phyloP scores from a whole-genome alignment of 2,329 filamentous ascomycete genomes.

The Colletotrichum melonis region DNA sequence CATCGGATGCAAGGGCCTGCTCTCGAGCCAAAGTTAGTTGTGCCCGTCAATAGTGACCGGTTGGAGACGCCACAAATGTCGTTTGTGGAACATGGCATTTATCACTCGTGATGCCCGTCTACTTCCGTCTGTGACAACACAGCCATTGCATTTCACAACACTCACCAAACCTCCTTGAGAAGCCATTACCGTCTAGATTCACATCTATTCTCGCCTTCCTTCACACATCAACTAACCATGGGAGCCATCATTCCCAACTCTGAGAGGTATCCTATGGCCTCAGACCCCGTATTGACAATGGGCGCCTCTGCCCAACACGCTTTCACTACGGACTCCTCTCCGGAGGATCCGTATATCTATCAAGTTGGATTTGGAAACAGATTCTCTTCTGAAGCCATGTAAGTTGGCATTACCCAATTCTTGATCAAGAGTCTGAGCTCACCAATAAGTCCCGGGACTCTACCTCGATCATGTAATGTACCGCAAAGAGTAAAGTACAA shows the following conservation, averaged over 20 bases:
- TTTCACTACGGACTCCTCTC: constrained; percentile 28
- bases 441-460: constrained; percentile 29
- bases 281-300: background rate
- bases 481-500: constrained; percentile 55
- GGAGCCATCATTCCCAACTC: constrained; percentile 23
- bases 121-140: constrained; percentile 8
- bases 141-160: background rate
- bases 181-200: background rate
- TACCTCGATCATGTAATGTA: constrained; percentile 45
- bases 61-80: constrained; percentile 24
- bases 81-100: constrained; percentile 23
- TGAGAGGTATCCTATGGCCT: constrained; percentile 6
- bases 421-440: background rate
- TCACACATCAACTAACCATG: constrained; percentile 4
- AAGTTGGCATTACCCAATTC: background rate
- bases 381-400: constrained; percentile 40
- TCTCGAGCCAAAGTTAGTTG: constrained; percentile 14
- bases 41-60: background rate
- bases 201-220: background rate
- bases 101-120: constrained; percentile 6
- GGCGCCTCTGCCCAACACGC: constrained; percentile 34
- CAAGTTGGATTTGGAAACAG: constrained; percentile 40
- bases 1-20: constrained; percentile 25
- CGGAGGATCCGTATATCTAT: constrained; percentile 38
- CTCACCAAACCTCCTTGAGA: background rate